Base-by-base conservation (phyloP, 371 early-diverging fungal genomes). In the Vairimorpha ceranae region DNA sequence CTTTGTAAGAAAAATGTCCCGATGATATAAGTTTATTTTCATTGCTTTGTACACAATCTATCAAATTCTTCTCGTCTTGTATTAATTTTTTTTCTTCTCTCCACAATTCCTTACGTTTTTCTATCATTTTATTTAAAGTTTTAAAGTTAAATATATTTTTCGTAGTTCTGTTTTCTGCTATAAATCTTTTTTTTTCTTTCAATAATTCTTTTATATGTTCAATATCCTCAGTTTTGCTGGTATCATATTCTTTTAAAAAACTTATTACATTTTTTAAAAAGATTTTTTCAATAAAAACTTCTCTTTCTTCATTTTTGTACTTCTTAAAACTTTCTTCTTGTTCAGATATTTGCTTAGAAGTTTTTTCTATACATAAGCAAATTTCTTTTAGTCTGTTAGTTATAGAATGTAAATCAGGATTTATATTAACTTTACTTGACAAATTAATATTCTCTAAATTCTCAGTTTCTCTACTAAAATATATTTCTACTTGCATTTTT, bases 401-500 rank as follows among this genome's bases (percentile, higher is more conserved):
- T n/a, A n/a, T n/a, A n/a, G n/a, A n/a, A n/a, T n/a, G n/a, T 15
- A 10, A 10, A 41, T 41, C 41, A 41, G 7, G 15, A 15, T 41
- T 41, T 41, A 41, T 41, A 41, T 41, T 41, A 41, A 10, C 41
- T 41, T 41, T 41, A 41, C 15, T 41, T 10, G 15, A 10, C 7
- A 10, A 10, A 7, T 41, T 41, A 15, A 10, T 41, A 41, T 41
- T 41, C 15, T 10, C 7, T 41, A 10, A 7, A 41, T 41, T 41
- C 15, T 41, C 41, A 10, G 41, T 41, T 41, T 41, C 41, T 10
- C 15, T 41, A 41, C 15, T 77, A 15, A 87, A 78, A 25, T 83
- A 83, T 21, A 83, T 82, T 12, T 85, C 85, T 4, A 85, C 46
- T 19, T 80, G 77, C 36, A 83, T 81, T 21, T 87, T 85, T 36